Conservation (phyloP, 1,284 basidiomycete species). For the Irpex lacteus region DNA sequence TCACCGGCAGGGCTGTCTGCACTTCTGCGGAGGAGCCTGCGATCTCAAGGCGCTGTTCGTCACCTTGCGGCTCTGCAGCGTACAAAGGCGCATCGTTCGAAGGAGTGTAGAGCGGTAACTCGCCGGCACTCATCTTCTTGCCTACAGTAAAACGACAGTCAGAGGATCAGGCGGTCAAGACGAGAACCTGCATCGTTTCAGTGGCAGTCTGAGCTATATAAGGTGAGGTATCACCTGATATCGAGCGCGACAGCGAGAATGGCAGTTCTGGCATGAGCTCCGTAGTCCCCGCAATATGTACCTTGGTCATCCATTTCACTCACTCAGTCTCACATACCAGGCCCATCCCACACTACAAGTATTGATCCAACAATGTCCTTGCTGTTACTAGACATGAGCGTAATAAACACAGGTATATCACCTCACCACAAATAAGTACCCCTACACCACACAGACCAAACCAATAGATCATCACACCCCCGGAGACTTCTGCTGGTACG, state of each 20-base stretch:
- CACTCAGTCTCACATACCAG: neutral
- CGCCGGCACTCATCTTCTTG: neutral
- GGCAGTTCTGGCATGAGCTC: neutral
- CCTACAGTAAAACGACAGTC: neutral
- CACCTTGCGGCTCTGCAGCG: conserved; percentile 21
- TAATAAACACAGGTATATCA: neutral
- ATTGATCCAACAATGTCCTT: neutral
- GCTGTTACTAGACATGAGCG: neutral
- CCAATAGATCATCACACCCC: neutral
- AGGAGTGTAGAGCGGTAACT: conserved; percentile 20
- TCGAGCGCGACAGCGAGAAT: too few species aligned
- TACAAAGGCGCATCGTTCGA: conserved; percentile 25
- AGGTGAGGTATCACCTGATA: too few species aligned
- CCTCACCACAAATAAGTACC: neutral
- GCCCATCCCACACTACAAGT: neutral
- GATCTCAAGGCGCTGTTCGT: conserved; percentile 27
- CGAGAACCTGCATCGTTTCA: neutral
- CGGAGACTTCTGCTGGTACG: neutral
- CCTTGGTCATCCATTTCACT: neutral
- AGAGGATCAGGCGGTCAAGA: neutral
- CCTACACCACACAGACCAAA: neutral
- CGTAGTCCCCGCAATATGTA: neutral
- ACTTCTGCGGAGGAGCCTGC: conserved; percentile 9
- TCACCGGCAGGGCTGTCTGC: conserved; percentile 4
- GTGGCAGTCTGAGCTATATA: neutral